Evolutionary conservation across 352 stramenopile species (phyloP).

Genomic region (Phytophthora sp.): DNA sequence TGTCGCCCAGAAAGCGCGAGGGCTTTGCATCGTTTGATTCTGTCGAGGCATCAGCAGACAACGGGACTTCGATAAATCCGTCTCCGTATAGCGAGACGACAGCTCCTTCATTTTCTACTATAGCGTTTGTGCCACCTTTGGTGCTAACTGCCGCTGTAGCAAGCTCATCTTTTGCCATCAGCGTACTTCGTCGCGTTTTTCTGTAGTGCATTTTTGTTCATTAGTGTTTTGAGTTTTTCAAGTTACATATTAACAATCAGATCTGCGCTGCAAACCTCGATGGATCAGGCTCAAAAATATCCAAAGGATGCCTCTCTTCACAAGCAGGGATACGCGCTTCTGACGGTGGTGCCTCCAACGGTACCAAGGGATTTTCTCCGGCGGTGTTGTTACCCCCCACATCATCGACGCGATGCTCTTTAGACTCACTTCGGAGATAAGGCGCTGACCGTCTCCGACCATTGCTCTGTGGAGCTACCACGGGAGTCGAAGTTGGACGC

Average conservation of each 20-base stretch:
- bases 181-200: too few relatives aligned
- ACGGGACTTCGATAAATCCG: slow-evolving; percentile 53
- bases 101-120: neutral
- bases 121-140: neutral
- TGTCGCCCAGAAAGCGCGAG: slow-evolving; percentile 6
- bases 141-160: too few relatives aligned
- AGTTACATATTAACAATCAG: too few relatives aligned
- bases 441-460: neutral
- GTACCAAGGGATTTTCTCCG: neutral
- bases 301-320: too few relatives aligned
- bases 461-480: neutral
- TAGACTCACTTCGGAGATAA: slow-evolving; percentile 1
- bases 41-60: slow-evolving; percentile 1
- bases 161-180: too few relatives aligned
- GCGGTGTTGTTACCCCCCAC: neutral
- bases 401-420: neutral
- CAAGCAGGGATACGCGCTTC: too few relatives aligned
- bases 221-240: too few relatives aligned
- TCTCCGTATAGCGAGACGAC: slow-evolving; percentile 61
- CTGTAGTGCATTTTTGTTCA: too few relatives aligned
- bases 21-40: neutral
- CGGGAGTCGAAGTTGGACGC: neutral
- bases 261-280: too few relatives aligned
- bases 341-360: too few relatives aligned
- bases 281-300: too few relatives aligned